Percentiles rank a stretch among this genome's conserved stretches.
phyloP scores from a whole-genome alignment of 345 rosid genomes.

The Eucalyptus erythrocorys region DNA sequence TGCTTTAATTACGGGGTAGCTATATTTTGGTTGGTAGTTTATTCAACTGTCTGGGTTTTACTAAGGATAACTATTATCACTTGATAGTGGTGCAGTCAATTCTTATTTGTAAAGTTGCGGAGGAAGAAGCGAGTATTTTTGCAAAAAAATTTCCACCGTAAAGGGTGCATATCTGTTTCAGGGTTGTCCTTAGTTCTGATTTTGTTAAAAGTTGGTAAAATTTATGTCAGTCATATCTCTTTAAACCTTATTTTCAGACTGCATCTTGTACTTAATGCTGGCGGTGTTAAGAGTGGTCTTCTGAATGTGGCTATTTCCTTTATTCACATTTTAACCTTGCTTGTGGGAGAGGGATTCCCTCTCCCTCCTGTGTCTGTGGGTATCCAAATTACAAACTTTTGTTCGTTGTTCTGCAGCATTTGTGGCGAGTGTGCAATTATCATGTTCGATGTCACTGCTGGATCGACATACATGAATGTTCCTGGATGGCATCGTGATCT shows the following conservation, averaged over 20 bases:
- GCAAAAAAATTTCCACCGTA: background rate
- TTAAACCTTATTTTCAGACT: background rate
- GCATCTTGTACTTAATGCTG: background rate
- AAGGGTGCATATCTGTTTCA: background rate
- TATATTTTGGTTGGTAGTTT: background rate
- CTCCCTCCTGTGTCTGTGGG: background rate
- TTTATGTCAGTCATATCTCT: background rate
- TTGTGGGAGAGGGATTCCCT: background rate
- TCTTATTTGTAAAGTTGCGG: background rate
- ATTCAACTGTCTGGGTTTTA: background rate
- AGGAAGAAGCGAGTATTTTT: background rate
- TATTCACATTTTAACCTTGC: no score
- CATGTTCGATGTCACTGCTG: constrained; percentile 93
- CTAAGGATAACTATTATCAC: background rate
- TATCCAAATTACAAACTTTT: background rate
- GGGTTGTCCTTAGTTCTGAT: background rate
- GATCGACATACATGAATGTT: constrained; percentile 80
- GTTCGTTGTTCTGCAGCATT: constrained; percentile 37
- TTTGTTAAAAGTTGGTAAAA: background rate
- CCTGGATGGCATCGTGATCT: constrained; percentile 80
- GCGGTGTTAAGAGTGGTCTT: background rate
- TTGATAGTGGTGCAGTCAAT: background rate
- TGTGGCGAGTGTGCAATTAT: constrained; percentile 92
- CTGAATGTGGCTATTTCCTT: background rate
- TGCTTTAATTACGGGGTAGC: background rate